These are phyloP conservation scores for Chaetoceros tenuissimus DNA, from an alignment of 108 stramenopile genomes.

Conservation along the genomic window DNA sequence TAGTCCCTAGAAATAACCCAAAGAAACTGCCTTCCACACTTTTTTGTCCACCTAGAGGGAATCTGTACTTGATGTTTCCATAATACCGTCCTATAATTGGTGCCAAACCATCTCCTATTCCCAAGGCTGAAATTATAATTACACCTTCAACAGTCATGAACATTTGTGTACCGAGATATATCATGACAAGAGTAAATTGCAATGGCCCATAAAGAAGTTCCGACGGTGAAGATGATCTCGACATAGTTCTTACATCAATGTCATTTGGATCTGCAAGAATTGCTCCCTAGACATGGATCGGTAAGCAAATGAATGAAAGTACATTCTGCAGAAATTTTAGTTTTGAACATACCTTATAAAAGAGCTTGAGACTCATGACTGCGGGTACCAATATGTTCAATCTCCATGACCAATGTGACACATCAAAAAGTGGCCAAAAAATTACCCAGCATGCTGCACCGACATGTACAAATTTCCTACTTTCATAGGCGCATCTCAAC, in stretches of 20 bases:
- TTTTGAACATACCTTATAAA: constrained; percentile 39
- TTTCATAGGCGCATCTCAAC: constrained; percentile 18
- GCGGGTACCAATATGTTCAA: constrained; percentile 51
- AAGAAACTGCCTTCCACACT: constrained; percentile 65
- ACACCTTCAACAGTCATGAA: constrained; percentile 42
- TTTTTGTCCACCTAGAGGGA: constrained; percentile 50
- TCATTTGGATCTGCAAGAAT: constrained; percentile 58
- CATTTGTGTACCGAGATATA: constrained; percentile 41
- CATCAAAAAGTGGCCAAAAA: constrained; percentile 62
- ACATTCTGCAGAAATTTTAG: not conserved
- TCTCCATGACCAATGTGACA: constrained; percentile 58
- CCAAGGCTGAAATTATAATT: constrained; percentile 42
- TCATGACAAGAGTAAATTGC: constrained; percentile 46
- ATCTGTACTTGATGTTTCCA: constrained; percentile 50
- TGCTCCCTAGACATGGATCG: constrained; percentile 23
- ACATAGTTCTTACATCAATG: constrained; percentile 51
- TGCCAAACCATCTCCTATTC: constrained; percentile 56
- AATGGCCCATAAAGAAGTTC: constrained; percentile 67
- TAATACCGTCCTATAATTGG: constrained; percentile 45
- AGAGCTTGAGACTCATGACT: constrained; percentile 34
- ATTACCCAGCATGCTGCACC: constrained; percentile 32
- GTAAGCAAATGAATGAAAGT: not conserved
- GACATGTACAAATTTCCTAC: constrained; percentile 47
- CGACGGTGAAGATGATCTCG: constrained; percentile 48
- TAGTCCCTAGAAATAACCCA: constrained; percentile 58